Evolutionary conservation across 495 filamentous ascomycete species (phyloP).

Genomic region (Penicillium antarcticum): DNA sequence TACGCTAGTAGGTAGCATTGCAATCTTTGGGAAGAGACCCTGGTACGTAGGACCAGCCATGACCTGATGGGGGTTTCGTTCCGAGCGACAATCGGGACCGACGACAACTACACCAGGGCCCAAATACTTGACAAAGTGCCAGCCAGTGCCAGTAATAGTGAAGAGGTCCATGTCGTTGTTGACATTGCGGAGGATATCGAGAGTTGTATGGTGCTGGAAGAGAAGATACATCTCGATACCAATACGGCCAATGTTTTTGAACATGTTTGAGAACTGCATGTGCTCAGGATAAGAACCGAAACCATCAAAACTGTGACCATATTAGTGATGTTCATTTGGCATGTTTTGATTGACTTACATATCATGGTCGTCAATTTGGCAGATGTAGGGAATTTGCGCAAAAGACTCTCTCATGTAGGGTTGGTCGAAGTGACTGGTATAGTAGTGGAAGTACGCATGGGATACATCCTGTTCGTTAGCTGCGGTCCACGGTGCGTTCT

Average conservation of each 20-base stretch:
- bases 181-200: slow-evolving; percentile 86
- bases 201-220: slow-evolving; percentile 96
- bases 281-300: slow-evolving; percentile 97
- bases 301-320: slow-evolving; percentile 76
- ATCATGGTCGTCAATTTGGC: slow-evolving; percentile 94
- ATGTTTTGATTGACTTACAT: slow-evolving; percentile 64
- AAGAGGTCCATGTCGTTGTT: slow-evolving; percentile 86
- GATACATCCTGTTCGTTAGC: slow-evolving; percentile 91
- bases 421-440: slow-evolving; percentile 96
- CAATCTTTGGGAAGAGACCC: slow-evolving; percentile 92
- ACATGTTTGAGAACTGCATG: slow-evolving; percentile 95
- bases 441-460: slow-evolving; percentile 98
- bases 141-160: slow-evolving; percentile 93
- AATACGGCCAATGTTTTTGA: slow-evolving; percentile 95
- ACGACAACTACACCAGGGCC: slow-evolving; percentile 88
- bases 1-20: slow-evolving; percentile 83
- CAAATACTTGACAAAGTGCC: slow-evolving; percentile 97
- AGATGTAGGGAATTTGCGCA: slow-evolving; percentile 92
- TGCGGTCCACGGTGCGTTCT: slow-evolving; percentile 86
- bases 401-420: slow-evolving; percentile 90
- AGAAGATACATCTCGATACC: slow-evolving; percentile 99
- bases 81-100: slow-evolving; percentile 86
- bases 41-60: slow-evolving; percentile 97
- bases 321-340: slow-evolving; percentile 11
- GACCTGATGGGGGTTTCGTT: slow-evolving; percentile 85